These are phyloP conservation scores for Primulina tabacum DNA, from an alignment of 257 asterid genomes.

Conservation along the genomic window DNA sequence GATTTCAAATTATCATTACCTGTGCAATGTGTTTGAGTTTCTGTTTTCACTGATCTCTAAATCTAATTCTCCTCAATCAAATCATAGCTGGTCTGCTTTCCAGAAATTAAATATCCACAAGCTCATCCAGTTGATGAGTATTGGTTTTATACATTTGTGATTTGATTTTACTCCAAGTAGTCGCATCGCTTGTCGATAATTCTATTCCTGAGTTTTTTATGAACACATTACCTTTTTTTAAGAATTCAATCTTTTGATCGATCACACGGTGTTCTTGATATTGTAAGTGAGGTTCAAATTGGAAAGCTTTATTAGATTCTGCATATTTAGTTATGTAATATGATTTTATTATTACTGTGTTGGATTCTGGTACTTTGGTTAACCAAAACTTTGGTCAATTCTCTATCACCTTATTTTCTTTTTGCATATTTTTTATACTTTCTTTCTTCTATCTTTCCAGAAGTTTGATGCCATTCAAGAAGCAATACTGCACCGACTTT, in stretches of 20 bases:
- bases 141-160: neutral
- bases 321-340: neutral
- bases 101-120: neutral
- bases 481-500: conserved; percentile 67
- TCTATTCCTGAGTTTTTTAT: conserved; percentile 7
- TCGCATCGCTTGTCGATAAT: neutral
- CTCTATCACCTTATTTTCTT: neutral
- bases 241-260: neutral
- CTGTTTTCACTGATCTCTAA: neutral
- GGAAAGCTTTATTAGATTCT: neutral
- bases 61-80: neutral
- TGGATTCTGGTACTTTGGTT: conserved; percentile 3
- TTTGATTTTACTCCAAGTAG: conserved; percentile 15
- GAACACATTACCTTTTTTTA: neutral
- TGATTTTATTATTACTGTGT: neutral
- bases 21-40: neutral
- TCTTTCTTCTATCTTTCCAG: conserved; percentile 40
- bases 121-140: neutral
- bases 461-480: conserved; percentile 64
- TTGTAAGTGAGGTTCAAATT: neutral
- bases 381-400: neutral
- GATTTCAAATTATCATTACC: neutral
- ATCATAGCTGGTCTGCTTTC: neutral
- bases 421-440: conserved; percentile 6
- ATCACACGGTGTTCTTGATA: neutral